phyloP scores from a whole-genome alignment of 2,329 filamentous ascomycete genomes.

The Claviceps sp. region DNA sequence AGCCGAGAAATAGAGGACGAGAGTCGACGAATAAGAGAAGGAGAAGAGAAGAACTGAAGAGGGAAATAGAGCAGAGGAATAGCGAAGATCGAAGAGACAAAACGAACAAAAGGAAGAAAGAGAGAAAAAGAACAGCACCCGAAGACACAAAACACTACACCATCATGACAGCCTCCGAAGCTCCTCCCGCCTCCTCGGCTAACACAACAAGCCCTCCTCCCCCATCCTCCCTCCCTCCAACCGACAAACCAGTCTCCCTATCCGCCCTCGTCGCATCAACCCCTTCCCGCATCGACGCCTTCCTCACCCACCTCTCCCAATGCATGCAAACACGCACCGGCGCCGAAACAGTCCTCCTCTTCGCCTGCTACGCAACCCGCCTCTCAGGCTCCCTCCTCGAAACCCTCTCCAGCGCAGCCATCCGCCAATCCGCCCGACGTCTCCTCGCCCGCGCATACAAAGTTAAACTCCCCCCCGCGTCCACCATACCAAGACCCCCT shows the following conservation, averaged over 20 bases:
- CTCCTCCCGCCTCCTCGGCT: background rate
- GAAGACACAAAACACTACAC: background rate
- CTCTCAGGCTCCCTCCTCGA: slow-evolving; percentile 38
- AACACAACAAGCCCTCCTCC: background rate
- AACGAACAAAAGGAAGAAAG: background rate
- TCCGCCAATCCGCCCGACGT: slow-evolving; percentile 37
- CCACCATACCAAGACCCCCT: slow-evolving; percentile 20
- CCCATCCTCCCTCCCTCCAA: slow-evolving; percentile 5
- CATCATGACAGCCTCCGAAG: slow-evolving; percentile 1
- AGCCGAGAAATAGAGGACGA: too few species aligned
- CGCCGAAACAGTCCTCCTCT: slow-evolving; percentile 56
- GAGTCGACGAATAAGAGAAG: too few species aligned
- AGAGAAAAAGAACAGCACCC: background rate
- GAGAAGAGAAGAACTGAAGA: background rate
- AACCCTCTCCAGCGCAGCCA: slow-evolving; percentile 40
- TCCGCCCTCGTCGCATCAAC: slow-evolving; percentile 7
- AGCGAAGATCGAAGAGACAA: background rate
- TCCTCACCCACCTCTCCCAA: slow-evolving; percentile 43
- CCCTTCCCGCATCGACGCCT: slow-evolving; percentile 29
- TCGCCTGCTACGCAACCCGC: slow-evolving; percentile 54
- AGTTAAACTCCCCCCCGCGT: slow-evolving; percentile 31
- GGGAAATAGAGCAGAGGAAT: background rate
- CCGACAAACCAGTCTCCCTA: slow-evolving; percentile 6
- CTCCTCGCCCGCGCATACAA: slow-evolving; percentile 37
- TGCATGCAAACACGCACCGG: slow-evolving; percentile 55